Percentiles rank a stretch among this genome's conserved stretches.
phyloP scores from a whole-genome alignment of 139 green algal species.

The Chlamydomonas urium region DNA sequence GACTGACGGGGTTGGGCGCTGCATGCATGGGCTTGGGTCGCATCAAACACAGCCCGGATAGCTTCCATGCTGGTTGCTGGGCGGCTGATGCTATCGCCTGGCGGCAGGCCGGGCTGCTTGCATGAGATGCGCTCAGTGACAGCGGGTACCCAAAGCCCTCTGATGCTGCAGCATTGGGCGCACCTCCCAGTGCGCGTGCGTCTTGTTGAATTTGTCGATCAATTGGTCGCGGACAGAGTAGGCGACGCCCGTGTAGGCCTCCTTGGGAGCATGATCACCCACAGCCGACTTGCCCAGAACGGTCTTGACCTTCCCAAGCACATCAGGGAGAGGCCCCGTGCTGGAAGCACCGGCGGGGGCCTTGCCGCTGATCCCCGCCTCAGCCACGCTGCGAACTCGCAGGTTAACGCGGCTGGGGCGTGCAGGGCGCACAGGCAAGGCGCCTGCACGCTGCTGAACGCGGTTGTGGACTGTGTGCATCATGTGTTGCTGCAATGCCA shows the following conservation, averaged over 20 bases:
- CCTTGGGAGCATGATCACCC: constrained; percentile 17
- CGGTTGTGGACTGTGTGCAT: too few species aligned
- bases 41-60: too few species aligned
- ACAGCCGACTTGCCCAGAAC: constrained; percentile 9
- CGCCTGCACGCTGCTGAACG: too few species aligned
- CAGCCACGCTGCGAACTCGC: neutral
- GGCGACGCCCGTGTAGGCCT: constrained; percentile 57
- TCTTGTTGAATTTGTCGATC: constrained; percentile 79
- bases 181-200: constrained; percentile 78
- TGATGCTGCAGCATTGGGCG: neutral
- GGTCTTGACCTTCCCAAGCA: neutral
- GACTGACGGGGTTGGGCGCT: too few species aligned
- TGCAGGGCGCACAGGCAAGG: neutral
- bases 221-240: constrained; percentile 78
- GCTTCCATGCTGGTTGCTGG: too few species aligned
- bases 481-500: too few species aligned
- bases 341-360: too few species aligned
- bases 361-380: neutral
- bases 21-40: too few species aligned
- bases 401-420: neutral
- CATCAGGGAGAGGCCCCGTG: neutral
- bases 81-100: too few species aligned
- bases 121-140: too few species aligned
- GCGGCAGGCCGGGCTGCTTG: too few species aligned
- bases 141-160: too few species aligned